phyloP scores from a whole-genome alignment of 768 basidiomycete genomes.

The Lanmaoa rubissima region DNA sequence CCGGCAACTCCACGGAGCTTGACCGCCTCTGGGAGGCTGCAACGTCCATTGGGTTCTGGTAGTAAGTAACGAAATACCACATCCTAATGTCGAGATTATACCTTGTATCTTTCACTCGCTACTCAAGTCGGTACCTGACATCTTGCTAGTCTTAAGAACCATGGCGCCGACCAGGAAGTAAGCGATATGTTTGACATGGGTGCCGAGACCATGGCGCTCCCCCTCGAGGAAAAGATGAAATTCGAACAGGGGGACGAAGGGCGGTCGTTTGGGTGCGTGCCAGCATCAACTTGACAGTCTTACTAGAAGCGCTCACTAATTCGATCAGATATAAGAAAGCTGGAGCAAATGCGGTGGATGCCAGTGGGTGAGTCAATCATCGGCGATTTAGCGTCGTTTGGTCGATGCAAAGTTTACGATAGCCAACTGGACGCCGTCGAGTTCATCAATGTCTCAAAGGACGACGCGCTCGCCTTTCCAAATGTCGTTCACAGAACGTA shows the following conservation, averaged over 20 bases:
- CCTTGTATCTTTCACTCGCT: background rate
- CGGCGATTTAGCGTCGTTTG: background rate
- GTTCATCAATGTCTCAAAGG: constrained; percentile 67
- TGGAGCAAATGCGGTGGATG: constrained; percentile 62
- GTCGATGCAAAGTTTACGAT: background rate
- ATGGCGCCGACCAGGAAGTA: constrained; percentile 37
- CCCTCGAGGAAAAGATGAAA: constrained; percentile 41
- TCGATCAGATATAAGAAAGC: constrained; percentile 54
- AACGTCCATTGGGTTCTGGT: constrained; percentile 52
- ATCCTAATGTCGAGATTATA: background rate
- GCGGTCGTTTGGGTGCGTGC: constrained; percentile 37
- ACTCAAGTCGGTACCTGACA: background rate
- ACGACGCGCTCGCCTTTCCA: constrained; percentile 66
- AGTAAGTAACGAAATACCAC: constrained; percentile 35
- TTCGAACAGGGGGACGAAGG: constrained; percentile 45
- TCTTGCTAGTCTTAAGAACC: constrained; percentile 40
- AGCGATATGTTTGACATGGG: constrained; percentile 44
- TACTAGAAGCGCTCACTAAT: background rate
- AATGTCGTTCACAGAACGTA: constrained; percentile 52
- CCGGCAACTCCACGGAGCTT: constrained; percentile 37
- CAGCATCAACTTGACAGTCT: background rate
- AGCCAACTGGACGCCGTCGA: constrained; percentile 49
- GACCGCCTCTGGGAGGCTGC: constrained; percentile 47
- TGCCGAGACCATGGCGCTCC: constrained; percentile 38
- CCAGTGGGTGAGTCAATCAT: constrained; percentile 39